These are phyloP conservation scores for Prunella vulgaris DNA, from an alignment of 257 asterid species.

Conservation along the genomic window DNA sequence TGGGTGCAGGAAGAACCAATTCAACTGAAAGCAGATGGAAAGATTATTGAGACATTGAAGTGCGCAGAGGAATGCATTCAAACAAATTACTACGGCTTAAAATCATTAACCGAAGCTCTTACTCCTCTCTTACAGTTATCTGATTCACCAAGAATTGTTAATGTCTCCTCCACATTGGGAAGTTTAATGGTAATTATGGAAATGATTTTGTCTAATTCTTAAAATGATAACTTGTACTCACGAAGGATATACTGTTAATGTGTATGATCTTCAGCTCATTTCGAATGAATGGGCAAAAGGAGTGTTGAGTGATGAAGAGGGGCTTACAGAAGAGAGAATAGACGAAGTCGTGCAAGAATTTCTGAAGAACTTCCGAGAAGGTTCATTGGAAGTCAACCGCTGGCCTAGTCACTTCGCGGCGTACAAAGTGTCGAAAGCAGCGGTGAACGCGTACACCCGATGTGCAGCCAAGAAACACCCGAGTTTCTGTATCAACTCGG, in stretches of 20 bases:
- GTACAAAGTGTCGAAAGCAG: constrained; percentile 52
- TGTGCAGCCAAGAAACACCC: constrained; percentile 32
- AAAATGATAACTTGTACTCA: too few species aligned
- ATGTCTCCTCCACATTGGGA: constrained; percentile 45
- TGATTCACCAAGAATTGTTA: constrained; percentile 43
- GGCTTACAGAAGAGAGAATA: constrained; percentile 33
- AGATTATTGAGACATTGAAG: constrained; percentile 19
- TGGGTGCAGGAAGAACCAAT: neutral
- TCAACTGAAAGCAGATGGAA: constrained; percentile 22
- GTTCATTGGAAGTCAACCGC: constrained; percentile 26
- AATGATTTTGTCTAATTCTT: too few species aligned
- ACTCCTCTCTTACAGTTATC: constrained; percentile 38
- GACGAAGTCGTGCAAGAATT: constrained; percentile 36
- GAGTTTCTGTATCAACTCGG: constrained; percentile 27
- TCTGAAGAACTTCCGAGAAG: constrained; percentile 32
- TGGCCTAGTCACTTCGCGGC: constrained; percentile 45
- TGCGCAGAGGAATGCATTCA: constrained; percentile 34
- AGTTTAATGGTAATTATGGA: constrained; percentile 29
- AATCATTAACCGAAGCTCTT: constrained; percentile 31
- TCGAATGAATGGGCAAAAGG: constrained; percentile 41
- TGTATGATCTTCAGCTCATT: constrained; percentile 32
- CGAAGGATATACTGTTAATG: too few species aligned
- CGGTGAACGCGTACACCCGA: constrained; percentile 47
- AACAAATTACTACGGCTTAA: constrained; percentile 44
- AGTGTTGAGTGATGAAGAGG: constrained; percentile 27